Base-by-base conservation (phyloP, 139 green algal species). In the Picochlorum costavermella region DNA sequence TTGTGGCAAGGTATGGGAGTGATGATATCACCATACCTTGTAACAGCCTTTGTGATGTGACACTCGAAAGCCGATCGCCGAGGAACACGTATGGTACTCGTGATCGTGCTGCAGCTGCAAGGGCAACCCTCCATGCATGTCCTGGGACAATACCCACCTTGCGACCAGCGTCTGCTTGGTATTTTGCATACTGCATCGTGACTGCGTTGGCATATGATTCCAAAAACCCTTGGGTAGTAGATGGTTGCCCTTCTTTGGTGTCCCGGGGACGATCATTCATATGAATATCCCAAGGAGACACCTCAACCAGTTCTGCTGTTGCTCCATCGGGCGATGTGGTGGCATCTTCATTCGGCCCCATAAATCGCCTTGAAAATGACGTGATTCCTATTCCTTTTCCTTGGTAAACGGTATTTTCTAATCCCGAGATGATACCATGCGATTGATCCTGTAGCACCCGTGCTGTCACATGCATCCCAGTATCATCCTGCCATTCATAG, bases 121-220 rank as follows among this genome's bases (percentile, higher is more conserved):
- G 20, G 5, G 85, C 86, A 12, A 65, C 79, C 9, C 79, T 73
- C 88, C 86, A 95, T 4, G 85, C 84, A 43, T 76, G 78, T 2
- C 87, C 81, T 4, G 68, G 36, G 3, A 51, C 51, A 17, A 93
- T 60, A 23, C 80, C 86, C 60, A 83, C 57, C n/a, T 33, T 70
- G 17, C 59, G 46, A 4, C 69, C 82, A 11, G 82, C 83, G 31
- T 49, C 36, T 1, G 56, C 63, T 65, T 87, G 81, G 37, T 75
- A 80, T 57, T 68, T 75, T 4, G 67, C 64, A 48, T 86, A 87
- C 2, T 60, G 33, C 8, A 46, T 26, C 17, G 69, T 83, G 30
- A 89, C 65, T 3, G 61, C 6, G 28, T 6, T 17, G 10, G 63
- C 73, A 33, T 85, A 72, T 3, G 40, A 17, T 4, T 17, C 43